Base-by-base conservation (phyloP, 352 stramenopile species). In the Pythium guiyangense region DNA sequence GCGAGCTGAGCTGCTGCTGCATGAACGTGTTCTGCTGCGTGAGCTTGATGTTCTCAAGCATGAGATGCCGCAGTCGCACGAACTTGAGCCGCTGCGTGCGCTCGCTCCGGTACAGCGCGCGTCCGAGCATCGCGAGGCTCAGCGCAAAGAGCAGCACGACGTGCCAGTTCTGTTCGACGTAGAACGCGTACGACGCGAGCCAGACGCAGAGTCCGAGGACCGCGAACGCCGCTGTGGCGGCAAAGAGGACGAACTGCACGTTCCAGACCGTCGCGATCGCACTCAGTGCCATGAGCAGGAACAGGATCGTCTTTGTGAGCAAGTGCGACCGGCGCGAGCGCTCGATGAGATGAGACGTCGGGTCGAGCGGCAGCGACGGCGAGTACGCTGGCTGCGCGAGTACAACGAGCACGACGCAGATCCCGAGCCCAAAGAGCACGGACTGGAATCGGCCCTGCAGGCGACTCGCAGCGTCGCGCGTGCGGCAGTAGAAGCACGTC, bases 41-140 rank as follows among this genome's bases (percentile, higher is more conserved):
- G 29, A 87, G 67, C 53, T 84, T 86, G 51, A 77, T 51, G 39
- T 86, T 89, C 57, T 87, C 79, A 10, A 89, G 67, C 62, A 86
- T 62, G 25, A 89, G 54, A 34, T 82, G 79, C 9, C 76, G 68
- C n/a, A 84, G 52, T 0, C 63, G 65, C 22, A 89, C 46, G 47
- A 89, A 89, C 49, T 81, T 85, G 46, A 62, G 46, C 1, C 79
- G 73, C 20, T 79, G 57, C 10, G 54, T 55, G 14, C 53, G 60
- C 39, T 89, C 77, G 5, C 46, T 63, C 39, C 69, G 72, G 42
- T 85, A 87, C 0, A 84, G 58, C 6, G 63, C 59, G 10, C 62
- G 60, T 0, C 72, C 73, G 26, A 86, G 66, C 49, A 80, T 71
- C 35, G 50, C 18, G 29, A 85, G 51, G 45, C 61, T 74, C 14